A percentile compares a stretch with the other conserved stretches of the same genome.
Conservation (phyloP, 306 rosid species). For the Hylodesmum podocarpum region DNA sequence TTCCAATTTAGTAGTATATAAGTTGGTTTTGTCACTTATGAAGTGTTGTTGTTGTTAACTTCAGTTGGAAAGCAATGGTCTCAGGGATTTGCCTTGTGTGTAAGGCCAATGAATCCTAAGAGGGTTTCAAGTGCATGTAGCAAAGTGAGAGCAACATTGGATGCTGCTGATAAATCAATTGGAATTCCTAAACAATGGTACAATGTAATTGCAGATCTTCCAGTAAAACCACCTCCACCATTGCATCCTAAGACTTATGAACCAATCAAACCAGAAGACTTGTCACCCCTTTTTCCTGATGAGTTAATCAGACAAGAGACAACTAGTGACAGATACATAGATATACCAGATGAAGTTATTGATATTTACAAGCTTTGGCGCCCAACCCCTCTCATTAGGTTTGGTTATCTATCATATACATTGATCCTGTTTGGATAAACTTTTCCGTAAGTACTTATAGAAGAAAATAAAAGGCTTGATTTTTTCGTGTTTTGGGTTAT, state of each 20-base stretch:
- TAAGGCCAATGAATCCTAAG: slow-evolving; percentile 41
- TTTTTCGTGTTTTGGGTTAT: too few relatives aligned
- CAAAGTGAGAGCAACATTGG: slow-evolving; percentile 63
- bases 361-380: slow-evolving; percentile 92
- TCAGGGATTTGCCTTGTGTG: slow-evolving; percentile 38
- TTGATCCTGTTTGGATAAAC: too few relatives aligned
- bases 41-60: slow-evolving; percentile 3
- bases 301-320: slow-evolving; percentile 80
- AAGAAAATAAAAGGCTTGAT: too few relatives aligned
- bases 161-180: slow-evolving; percentile 38
- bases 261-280: slow-evolving; percentile 81
- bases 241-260: slow-evolving; percentile 75
- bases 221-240: slow-evolving; percentile 83
- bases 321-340: slow-evolving; percentile 63
- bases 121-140: slow-evolving; percentile 50
- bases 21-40: background rate
- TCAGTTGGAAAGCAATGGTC: slow-evolving; percentile 61
- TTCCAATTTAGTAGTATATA: background rate
- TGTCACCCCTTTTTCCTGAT: slow-evolving; percentile 74
- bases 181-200: slow-evolving; percentile 83
- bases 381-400: slow-evolving; percentile 97
- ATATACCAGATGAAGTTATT: slow-evolving; percentile 79
- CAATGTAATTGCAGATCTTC: slow-evolving; percentile 87
- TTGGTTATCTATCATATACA: background rate
- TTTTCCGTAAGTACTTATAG: too few relatives aligned